A percentile compares a stretch with the other conserved stretches of the same genome.
Evolutionary conservation across 129 eudicot species (phyloP).

Genomic region (Helianthus annuus): HanXRQr2.0-SUNRISE NC_035434.2:157334493-157334992

Average conservation of each 20-base stretch:
- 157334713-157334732: constrained; percentile 79
- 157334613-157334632: constrained; percentile 62
- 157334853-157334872: constrained; percentile 51
- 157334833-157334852: constrained; percentile 89
- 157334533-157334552: constrained; percentile 44
- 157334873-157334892: neutral
- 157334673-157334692: constrained; percentile 51
- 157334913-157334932: no score
- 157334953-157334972: no score
- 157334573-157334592: neutral
- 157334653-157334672: constrained; percentile 72
- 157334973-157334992: no score
- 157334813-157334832: constrained; percentile 66
- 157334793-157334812: constrained; percentile 68
- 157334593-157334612: neutral
- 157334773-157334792: constrained; percentile 83
- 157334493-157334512: constrained; percentile 57
- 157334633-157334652: constrained; percentile 79
- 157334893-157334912: neutral
- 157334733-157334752: constrained; percentile 80
- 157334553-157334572: constrained; percentile 4
- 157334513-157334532: constrained; percentile 40
- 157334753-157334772: constrained; percentile 64
- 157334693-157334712: constrained; percentile 69
- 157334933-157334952: no score